A percentile compares a stretch with the other conserved stretches of the same genome.
Evolutionary conservation across 2,329 filamentous ascomycete genomes (phyloP).

Genomic region (Claviceps digitariae): DNA sequence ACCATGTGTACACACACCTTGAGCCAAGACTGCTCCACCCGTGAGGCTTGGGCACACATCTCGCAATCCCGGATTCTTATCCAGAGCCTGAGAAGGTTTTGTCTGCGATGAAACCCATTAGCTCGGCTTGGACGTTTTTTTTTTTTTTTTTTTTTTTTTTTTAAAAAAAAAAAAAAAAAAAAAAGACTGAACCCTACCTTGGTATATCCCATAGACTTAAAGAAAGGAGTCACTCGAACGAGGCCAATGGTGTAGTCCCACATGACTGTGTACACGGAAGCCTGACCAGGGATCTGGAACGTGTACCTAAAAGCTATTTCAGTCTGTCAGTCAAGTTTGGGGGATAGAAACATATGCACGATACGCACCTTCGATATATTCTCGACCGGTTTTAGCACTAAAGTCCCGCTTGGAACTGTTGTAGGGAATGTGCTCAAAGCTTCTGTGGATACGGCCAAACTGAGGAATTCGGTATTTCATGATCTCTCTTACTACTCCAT

Average conservation of each 20-base stretch:
- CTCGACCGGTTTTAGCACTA: conserved; percentile 69
- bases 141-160: too few relatives aligned
- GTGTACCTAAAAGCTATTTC: conserved; percentile 66
- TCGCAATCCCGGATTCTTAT: conserved; percentile 64
- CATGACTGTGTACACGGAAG: conserved; percentile 62
- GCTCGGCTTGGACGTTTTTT: neutral
- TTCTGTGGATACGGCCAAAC: conserved; percentile 46
- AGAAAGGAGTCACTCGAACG: conserved; percentile 86
- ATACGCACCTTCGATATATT: conserved; percentile 69
- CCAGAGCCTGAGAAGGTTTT: conserved; percentile 70
- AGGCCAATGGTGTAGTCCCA: conserved; percentile 97
- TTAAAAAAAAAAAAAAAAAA: neutral
- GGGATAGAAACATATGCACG: neutral
- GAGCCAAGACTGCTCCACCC: conserved; percentile 75
- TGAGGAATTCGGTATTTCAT: conserved; percentile 52
- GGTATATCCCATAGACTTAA: conserved; percentile 76
- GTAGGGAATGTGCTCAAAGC: conserved; percentile 73
- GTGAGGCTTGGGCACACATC: conserved; percentile 94
- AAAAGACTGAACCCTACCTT: conserved; percentile 46
- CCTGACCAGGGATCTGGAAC: conserved; percentile 57
- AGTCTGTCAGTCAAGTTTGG: neutral
- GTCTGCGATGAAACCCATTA: conserved; percentile 47
- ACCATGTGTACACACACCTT: conserved; percentile 46
- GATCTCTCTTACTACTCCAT: conserved; percentile 28
- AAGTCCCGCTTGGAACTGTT: conserved; percentile 90